Percentiles rank a stretch among this genome's conserved stretches.
phyloP scores from a whole-genome alignment of 176 grass and related monocot genomes.

The Calamus simplicifolius region DNA sequence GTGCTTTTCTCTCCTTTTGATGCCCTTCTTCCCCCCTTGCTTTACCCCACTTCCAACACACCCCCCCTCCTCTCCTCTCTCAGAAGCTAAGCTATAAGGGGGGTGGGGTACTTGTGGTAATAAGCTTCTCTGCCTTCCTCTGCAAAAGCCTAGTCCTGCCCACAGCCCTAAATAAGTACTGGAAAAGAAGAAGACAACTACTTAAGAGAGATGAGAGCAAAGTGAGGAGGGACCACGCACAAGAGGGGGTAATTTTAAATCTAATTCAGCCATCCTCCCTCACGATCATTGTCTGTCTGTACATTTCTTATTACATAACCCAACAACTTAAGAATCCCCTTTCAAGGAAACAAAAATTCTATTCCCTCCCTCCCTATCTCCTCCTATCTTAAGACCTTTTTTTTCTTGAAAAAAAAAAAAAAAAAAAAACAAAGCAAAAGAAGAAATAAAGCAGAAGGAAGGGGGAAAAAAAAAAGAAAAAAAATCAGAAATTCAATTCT shows the following conservation, averaged over 20 bases:
- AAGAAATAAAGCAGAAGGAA: slow-evolving; percentile 18
- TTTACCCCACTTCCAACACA: not conserved
- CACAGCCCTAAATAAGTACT: slow-evolving; percentile 36
- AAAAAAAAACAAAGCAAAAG: slow-evolving; percentile 1
- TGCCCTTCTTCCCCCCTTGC: not conserved
- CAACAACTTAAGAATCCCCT: slow-evolving; percentile 50
- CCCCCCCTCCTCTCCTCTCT: slow-evolving; percentile 7
- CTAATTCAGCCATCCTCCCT: slow-evolving; percentile 55
- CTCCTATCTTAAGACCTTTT: slow-evolving; percentile 23
- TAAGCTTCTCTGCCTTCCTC: not conserved
- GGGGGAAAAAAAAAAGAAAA: slow-evolving; percentile 8
- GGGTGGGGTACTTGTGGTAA: too few relatives aligned
- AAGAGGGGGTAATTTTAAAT: slow-evolving; percentile 38
- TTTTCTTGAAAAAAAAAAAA: not conserved
- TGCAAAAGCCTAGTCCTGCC: not conserved
- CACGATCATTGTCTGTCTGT: slow-evolving; percentile 38
- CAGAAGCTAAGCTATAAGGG: not conserved
- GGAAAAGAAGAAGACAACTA: slow-evolving; percentile 41
- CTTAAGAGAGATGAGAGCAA: slow-evolving; percentile 31
- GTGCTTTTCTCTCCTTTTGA: slow-evolving; percentile 19
- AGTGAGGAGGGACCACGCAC: slow-evolving; percentile 8
- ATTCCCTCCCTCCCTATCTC: slow-evolving; percentile 4
- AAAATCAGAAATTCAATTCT: slow-evolving; percentile 28
- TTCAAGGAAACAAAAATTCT: slow-evolving; percentile 55
- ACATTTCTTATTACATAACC: slow-evolving; percentile 52